A percentile compares a stretch with the other conserved stretches of the same genome.
Conservation (phyloP, 2,329 filamentous ascomycete species). For the Lecanoromycetidae sp. region DNA sequence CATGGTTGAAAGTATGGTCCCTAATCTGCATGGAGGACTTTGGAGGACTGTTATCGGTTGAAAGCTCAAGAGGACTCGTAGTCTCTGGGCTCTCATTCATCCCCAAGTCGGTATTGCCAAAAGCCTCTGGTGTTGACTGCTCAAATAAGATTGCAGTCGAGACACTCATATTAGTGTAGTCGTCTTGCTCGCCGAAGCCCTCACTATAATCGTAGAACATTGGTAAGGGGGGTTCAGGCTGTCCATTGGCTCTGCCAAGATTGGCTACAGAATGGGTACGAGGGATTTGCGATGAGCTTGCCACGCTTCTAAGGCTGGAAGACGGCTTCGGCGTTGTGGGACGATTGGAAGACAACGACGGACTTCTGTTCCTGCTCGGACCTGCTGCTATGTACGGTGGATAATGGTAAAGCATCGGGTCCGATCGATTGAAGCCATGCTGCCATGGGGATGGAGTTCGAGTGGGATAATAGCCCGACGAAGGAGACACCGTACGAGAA, state of each 20-base stretch:
- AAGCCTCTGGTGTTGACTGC: background rate
- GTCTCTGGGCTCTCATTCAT: background rate
- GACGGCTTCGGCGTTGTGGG: constrained; percentile 3
- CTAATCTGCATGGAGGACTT: background rate
- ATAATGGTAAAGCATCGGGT: constrained; percentile 11
- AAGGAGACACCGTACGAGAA: constrained; percentile 14
- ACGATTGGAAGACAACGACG: constrained; percentile 6
- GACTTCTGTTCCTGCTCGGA: background rate
- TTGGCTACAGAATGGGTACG: background rate
- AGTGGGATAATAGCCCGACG: constrained; percentile 10
- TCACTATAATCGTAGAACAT: constrained; percentile 21
- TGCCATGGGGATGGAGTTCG: constrained; percentile 8
- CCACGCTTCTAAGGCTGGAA: constrained; percentile 6
- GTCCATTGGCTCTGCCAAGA: background rate
- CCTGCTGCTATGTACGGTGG: background rate
- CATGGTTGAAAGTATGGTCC: background rate
- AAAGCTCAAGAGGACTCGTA: background rate
- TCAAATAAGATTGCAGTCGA: constrained; percentile 1
- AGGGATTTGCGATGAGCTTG: constrained; percentile 10
- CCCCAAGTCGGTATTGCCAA: background rate
- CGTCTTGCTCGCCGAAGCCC: constrained; percentile 16
- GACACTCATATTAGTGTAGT: constrained; percentile 7
- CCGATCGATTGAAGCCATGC: constrained; percentile 13
- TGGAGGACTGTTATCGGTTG: background rate
- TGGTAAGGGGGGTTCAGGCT: constrained; percentile 8